Percentiles rank a stretch among this genome's conserved stretches.
Evolutionary conservation across 176 grass and related monocot genomes (phyloP).

Genomic region (Oryza rufipogon): DNA sequence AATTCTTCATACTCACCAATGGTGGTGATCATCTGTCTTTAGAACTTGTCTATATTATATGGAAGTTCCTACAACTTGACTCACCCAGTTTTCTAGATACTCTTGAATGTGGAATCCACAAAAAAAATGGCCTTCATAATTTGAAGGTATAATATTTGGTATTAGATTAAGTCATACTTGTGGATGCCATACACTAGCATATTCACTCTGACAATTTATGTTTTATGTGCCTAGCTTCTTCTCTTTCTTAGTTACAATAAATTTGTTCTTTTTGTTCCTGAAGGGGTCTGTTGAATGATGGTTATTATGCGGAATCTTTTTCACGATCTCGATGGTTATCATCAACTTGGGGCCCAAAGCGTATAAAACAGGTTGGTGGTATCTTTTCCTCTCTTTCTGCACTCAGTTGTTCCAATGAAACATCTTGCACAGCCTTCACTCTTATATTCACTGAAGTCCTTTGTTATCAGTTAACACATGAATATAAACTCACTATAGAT

Average conservation of each 20-base stretch:
- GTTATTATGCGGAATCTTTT: conserved; percentile 86
- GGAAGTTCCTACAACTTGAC: neutral
- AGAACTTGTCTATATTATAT: neutral
- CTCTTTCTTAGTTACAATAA: neutral
- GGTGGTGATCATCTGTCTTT: neutral
- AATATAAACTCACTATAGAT: neutral
- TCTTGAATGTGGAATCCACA: neutral
- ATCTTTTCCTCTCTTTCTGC: neutral
- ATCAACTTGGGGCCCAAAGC: conserved; percentile 77
- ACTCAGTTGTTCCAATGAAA: neutral
- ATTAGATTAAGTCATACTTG: conserved; percentile 6
- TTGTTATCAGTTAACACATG: neutral
- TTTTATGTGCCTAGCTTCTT: neutral
- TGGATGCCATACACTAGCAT: conserved; percentile 8
- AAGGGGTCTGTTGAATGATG: conserved; percentile 88
- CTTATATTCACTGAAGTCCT: neutral
- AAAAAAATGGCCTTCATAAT: neutral
- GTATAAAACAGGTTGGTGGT: conserved; percentile 73
- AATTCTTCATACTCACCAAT: neutral
- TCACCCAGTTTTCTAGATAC: neutral
- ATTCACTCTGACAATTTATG: neutral
- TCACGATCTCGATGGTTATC: conserved; percentile 79
- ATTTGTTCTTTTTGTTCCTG: conserved; percentile 21
- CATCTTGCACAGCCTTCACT: neutral
- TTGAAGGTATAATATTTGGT: neutral